Conservation (phyloP, 139 green algal genomes). For the Coelastrella sp. region DNA sequence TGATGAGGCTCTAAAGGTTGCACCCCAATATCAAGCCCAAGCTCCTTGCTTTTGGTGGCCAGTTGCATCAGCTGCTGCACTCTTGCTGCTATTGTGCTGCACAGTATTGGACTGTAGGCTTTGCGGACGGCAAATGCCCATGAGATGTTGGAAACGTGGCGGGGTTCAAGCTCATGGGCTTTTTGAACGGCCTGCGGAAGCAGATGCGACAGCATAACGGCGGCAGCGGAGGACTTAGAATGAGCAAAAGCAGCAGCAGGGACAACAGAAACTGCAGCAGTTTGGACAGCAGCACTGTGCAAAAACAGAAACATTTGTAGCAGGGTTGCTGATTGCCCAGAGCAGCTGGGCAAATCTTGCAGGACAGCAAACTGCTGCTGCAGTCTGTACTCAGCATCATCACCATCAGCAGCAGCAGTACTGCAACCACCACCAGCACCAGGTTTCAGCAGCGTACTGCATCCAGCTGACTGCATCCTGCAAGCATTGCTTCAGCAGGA, state of each 20-base stretch:
- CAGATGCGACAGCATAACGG: too few relatives aligned
- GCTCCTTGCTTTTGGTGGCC: not conserved
- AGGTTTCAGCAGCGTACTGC: not conserved
- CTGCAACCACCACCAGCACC: too few relatives aligned
- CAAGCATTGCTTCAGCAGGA: not conserved
- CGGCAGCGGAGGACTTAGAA: too few relatives aligned
- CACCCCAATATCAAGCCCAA: not conserved
- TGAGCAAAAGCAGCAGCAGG: not conserved
- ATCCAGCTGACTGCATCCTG: not conserved
- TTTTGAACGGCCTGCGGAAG: not conserved
- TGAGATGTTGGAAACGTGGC: slow-evolving; percentile 8
- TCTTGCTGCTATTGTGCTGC: slow-evolving; percentile 1
- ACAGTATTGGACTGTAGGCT: slow-evolving; percentile 19
- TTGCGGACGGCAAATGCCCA: slow-evolving; percentile 42
- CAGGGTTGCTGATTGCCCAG: not conserved
- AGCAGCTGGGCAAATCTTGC: too few relatives aligned
- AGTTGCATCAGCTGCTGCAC: not conserved
- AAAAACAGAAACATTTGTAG: not conserved
- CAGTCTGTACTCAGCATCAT: too few relatives aligned
- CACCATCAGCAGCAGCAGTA: too few relatives aligned
- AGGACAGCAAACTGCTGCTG: too few relatives aligned
- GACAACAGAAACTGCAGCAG: not conserved
- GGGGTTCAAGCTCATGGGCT: not conserved
- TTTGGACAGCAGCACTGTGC: not conserved
- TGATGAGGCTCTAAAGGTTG: slow-evolving; percentile 7